Base-by-base conservation (phyloP, 805 yeast species). In the Myxozyma melibiosi region DNA sequence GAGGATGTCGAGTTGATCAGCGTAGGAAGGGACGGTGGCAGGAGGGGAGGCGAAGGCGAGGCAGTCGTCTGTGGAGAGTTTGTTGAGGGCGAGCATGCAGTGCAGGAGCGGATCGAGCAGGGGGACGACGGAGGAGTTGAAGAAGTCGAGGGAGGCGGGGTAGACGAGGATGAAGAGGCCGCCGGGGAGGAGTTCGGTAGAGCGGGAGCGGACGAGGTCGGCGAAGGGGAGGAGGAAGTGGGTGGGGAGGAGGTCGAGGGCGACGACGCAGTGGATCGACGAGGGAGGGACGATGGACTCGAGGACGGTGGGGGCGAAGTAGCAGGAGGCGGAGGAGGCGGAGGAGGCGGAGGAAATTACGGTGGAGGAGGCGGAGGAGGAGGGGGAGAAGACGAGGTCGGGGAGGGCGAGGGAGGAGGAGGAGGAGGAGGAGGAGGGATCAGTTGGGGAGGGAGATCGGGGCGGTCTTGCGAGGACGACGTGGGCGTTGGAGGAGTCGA, bases 31-130 rank as follows among this genome's bases (percentile, higher is more conserved):
- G 18, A 44, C 35, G 1, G 60, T 30, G 5, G 53, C 52, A 0
- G 70, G 70, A 1, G 64, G 56, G 16, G 45, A 43, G 11, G 67
- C 58, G 20, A 67, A 54, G 35, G 45, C 50, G 43, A 67, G 64
- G 46, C 70, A 67, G 14, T 56, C 61, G 20, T 48, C 57, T 1
- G 69, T 63, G 14, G 63, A 61, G 38, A 67, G 57, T 52, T 51
- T 45, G 38, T 57, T 61, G 24, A 67, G 63, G 2, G 70, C 68
- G 39, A 67, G 56, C 51, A 67, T 58, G 13, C 60, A 65, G 16
- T 60, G 65, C 33, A 67, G 60, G 2, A 67, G 58, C 20, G 53
- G 56, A 38, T 67, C 69, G 2, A 67, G 63, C 18, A 65, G 62
- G 3, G 65, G 64, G 22, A 66, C 40, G 14, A 65, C 57, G 24